A percentile compares a stretch with the other conserved stretches of the same genome.
phyloP scores from a whole-genome alignment of 2,329 filamentous ascomycete genomes.

The Hypoxylon sp. region DNA sequence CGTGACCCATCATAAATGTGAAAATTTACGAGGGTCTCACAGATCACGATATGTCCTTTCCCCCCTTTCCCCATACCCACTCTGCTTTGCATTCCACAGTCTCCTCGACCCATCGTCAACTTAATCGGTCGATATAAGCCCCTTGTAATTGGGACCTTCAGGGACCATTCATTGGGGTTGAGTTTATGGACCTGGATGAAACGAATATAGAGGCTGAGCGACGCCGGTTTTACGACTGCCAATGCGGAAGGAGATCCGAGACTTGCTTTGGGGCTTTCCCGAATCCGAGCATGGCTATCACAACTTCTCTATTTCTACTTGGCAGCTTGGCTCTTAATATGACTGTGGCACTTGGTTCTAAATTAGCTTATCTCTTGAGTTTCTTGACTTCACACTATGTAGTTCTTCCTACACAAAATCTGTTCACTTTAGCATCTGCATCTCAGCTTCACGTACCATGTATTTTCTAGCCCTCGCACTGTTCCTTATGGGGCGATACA shows the following conservation, averaged over 20 bases:
- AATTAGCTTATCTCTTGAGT: neutral
- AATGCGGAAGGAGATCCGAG: neutral
- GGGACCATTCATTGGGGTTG: too few relatives aligned
- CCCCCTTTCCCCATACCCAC: constrained; percentile 5
- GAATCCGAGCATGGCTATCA: neutral
- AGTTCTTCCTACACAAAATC: neutral
- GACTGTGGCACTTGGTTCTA: neutral
- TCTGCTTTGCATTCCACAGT: constrained; percentile 3
- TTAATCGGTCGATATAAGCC: neutral
- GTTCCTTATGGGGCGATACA: neutral
- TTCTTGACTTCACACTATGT: neutral
- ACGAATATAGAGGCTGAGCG: neutral
- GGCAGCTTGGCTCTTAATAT: neutral
- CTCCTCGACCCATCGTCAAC: neutral
- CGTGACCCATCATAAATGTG: neutral
- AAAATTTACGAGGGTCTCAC: neutral
- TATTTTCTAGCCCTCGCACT: neutral
- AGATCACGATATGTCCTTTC: neutral
- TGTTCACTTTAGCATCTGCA: neutral
- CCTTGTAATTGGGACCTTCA: neutral
- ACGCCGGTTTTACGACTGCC: neutral
- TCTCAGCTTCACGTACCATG: neutral
- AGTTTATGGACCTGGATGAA: too few relatives aligned
- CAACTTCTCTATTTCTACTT: neutral
- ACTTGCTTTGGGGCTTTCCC: neutral